phyloP scores from a whole-genome alignment of 371 early-diverging fungal species.

The Polyrhizophydium stewartii region DNA sequence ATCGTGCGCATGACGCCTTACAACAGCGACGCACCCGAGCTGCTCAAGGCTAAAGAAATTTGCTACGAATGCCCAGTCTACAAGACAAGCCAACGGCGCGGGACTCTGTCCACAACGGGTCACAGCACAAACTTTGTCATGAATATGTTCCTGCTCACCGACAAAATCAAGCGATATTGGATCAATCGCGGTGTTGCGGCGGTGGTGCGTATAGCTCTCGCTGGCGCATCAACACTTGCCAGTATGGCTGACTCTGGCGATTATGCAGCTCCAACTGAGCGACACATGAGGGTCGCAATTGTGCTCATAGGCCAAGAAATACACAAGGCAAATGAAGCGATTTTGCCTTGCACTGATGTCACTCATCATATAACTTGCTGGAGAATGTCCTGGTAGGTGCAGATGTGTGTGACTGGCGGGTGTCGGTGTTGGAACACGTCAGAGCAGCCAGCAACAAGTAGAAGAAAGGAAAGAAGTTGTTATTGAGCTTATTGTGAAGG shows the following conservation, averaged over 20 bases:
- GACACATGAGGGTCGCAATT: neutral
- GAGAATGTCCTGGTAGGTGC: neutral
- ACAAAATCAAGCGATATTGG: conserved; percentile 43
- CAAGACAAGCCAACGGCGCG: conserved; percentile 50
- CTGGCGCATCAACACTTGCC: neutral
- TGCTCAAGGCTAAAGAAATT: conserved; percentile 15
- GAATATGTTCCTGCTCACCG: conserved; percentile 35
- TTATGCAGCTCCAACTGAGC: neutral
- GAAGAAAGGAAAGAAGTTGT: neutral
- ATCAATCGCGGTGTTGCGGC: conserved; percentile 48
- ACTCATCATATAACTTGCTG: neutral
- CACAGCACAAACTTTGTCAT: conserved; percentile 58
- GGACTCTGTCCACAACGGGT: conserved; percentile 54
- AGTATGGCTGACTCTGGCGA: neutral
- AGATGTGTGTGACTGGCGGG: neutral
- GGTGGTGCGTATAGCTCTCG: conserved; percentile 29
- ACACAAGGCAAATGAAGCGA: too few species aligned
- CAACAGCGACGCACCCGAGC: conserved; percentile 34
- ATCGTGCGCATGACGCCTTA: conserved; percentile 41
- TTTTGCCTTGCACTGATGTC: neutral
- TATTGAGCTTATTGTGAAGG: too few species aligned
- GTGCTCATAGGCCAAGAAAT: neutral
- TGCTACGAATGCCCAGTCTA: conserved; percentile 54
- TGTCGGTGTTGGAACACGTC: neutral
- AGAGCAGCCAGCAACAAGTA: neutral